Evolutionary conservation across 1,139 yeast species (phyloP), one percentile per base, ranked within the genome.

Genomic region (Groenewaldozyma sp.): DNA sequence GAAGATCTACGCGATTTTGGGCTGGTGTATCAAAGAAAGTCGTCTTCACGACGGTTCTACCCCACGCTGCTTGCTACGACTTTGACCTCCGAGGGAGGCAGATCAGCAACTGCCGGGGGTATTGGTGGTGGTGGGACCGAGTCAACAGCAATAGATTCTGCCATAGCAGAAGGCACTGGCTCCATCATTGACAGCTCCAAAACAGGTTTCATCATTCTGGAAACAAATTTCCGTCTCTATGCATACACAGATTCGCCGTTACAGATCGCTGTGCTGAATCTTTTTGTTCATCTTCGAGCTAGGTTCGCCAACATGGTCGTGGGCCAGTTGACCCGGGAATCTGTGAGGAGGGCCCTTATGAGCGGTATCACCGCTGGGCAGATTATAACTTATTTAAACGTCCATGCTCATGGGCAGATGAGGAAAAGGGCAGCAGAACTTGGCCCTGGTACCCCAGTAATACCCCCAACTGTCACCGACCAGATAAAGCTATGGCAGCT

Each of bases 331-430:
- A 87, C 97, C 3, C 74, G 98, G 57, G 96, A 91, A 53, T 83
- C 95, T 1, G 81, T 91, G 16, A 70, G 97, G 44, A 69, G 74
- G 40, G 98, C 98, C 0, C 64, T 91, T 29, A 62, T 70, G 37
- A 86, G 83, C 52, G 99, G 99, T 22, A 91, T 91, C 50, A 83
- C 95, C 0, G 93, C 98, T 0, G 95, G 86, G 36, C 99, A 91
- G 59, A 83, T 91, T 51, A 81, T 93, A 49, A 76, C 86, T 46
- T 91, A 88, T 55, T 64, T 91, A 39, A 88, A 86, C 48, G 76
- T 91, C 0, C 96, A 91, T 64, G 95, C 97, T 0, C 97, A 91
- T 62, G 84, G 94, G 1, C 95, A 87, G 58, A 83, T 88, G 94
- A 67, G 78, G 44, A 59, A 57, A 36, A 40, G 51, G 18, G 54